These are phyloP conservation scores for Mycena latifolia DNA, from an alignment of 768 basidiomycete genomes.

Conservation along the genomic window DNA sequence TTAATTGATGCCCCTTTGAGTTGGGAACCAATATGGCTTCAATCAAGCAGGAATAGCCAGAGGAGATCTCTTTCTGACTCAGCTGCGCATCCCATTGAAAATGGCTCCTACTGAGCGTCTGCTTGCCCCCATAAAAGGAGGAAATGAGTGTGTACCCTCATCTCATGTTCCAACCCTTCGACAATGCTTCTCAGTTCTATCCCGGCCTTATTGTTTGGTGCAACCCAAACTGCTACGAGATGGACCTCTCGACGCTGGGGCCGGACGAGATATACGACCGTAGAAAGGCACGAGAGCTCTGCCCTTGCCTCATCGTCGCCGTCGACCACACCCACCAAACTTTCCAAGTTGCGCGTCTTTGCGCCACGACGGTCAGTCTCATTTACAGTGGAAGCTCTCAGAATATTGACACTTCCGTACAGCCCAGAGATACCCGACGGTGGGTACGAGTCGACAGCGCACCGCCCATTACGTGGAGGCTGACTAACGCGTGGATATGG, in stretches of 20 bases:
- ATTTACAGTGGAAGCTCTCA: neutral
- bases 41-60: no score
- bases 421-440: conserved; percentile 26
- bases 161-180: conserved; percentile 31
- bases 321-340: conserved; percentile 3
- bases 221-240: no score
- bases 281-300: conserved; percentile 18
- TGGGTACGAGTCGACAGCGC: conserved; percentile 22
- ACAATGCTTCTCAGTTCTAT: conserved; percentile 21
- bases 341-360: conserved; percentile 25
- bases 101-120: no score
- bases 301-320: conserved; percentile 30
- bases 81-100: no score
- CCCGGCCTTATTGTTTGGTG: conserved; percentile 45
- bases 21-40: no score
- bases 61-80: no score
- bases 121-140: neutral
- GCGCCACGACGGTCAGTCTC: conserved; percentile 20
- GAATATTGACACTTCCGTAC: neutral
- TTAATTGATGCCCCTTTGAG: no score
- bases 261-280: conserved; percentile 15
- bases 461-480: conserved; percentile 12
- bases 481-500: conserved; percentile 27
- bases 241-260: conserved; percentile 19
- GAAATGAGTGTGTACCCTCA: neutral